Conservation (phyloP, 192 early-diverging fungal species). For the Spizellomyces sp. region DNA sequence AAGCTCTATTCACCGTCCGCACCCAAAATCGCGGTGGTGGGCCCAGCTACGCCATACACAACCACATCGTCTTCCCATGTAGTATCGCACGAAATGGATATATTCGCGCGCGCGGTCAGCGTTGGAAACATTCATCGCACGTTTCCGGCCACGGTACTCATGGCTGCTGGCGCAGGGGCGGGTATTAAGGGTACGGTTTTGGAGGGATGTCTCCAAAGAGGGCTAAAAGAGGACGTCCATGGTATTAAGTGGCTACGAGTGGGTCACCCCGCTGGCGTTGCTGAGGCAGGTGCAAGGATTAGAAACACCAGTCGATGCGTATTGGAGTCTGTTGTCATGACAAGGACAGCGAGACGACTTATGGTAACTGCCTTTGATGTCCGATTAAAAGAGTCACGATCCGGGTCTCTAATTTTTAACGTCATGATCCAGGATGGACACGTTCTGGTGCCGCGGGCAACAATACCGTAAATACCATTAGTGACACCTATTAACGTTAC, state of each 20-base stretch:
- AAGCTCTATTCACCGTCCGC: background rate
- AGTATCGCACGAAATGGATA: background rate
- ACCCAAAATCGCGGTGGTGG: slow-evolving; percentile 7
- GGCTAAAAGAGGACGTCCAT: too few relatives aligned
- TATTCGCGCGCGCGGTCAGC: background rate
- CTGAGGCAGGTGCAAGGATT: slow-evolving; percentile 3
- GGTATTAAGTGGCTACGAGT: slow-evolving; percentile 6
- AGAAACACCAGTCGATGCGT: background rate
- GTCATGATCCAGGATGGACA: too few relatives aligned
- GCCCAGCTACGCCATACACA: background rate
- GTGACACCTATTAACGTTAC: too few relatives aligned
- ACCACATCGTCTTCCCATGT: slow-evolving; percentile 1
- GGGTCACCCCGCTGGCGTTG: slow-evolving; percentile 13
- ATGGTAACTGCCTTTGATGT: background rate
- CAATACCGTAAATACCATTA: too few relatives aligned
- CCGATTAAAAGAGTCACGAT: too few relatives aligned
- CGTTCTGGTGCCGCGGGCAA: too few relatives aligned
- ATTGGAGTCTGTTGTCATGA: slow-evolving; percentile 12
- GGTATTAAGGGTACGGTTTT: background rate
- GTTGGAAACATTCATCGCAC: slow-evolving; percentile 16
- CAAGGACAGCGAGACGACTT: background rate
- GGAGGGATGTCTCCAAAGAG: background rate
- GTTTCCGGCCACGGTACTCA: slow-evolving; percentile 6
- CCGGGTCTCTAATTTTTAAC: too few relatives aligned
- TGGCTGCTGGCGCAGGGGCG: slow-evolving; percentile 4